Evolutionary conservation across 495 filamentous ascomycete species (phyloP).

Genomic region (Talaromyces trachyspermus): DNA sequence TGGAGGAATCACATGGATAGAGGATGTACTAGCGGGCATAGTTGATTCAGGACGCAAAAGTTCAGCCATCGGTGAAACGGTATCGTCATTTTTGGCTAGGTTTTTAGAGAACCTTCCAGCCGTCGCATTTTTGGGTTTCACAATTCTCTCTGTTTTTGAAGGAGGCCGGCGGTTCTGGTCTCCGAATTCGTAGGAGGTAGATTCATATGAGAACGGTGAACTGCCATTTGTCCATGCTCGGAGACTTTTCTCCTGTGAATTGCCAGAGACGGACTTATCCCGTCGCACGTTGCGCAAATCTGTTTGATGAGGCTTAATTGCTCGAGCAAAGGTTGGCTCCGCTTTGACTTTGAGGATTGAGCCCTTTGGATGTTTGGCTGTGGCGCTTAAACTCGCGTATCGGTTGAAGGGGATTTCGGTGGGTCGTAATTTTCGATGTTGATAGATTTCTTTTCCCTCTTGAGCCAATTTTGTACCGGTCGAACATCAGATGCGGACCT

Average conservation of each 20-base stretch:
- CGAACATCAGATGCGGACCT: not conserved
- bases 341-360: not conserved
- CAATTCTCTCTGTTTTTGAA: not conserved
- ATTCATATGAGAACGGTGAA: too few relatives aligned
- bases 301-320: slow-evolving; percentile 2
- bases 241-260: not conserved
- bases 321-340: not conserved
- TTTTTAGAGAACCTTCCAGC: not conserved
- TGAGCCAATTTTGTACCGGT: slow-evolving; percentile 25
- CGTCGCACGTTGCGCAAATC: slow-evolving; percentile 5
- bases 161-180: too few relatives aligned
- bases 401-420: slow-evolving; percentile 29
- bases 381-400: not conserved
- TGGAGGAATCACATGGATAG: slow-evolving; percentile 30
- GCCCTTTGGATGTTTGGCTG: not conserved
- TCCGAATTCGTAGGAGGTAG: too few relatives aligned
- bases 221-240: not conserved
- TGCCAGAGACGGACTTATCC: slow-evolving; percentile 1
- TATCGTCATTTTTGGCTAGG: not conserved
- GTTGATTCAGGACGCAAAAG: not conserved
- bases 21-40: slow-evolving; percentile 9
- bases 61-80: not conserved
- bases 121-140: not conserved
- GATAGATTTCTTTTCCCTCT: slow-evolving; percentile 26
- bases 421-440: slow-evolving; percentile 30